Evolutionary conservation across 306 rosid genomes (phyloP).

Genomic region (Potentilla sterilis): DNA sequence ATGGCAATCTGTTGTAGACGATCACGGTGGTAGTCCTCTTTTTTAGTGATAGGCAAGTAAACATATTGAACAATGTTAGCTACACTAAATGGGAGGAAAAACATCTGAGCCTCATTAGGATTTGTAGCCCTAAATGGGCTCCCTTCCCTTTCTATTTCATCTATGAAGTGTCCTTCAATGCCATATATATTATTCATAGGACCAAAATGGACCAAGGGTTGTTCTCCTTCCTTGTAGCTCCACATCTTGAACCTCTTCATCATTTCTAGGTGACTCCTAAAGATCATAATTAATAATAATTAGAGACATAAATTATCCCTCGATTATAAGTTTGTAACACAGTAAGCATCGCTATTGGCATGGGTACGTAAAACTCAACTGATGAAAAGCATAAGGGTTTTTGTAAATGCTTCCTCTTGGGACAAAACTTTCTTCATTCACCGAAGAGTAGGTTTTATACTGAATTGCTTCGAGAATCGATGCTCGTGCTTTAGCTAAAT

Average conservation of each 20-base stretch:
- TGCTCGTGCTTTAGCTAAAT: conserved; percentile 41
- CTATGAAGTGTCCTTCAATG: conserved; percentile 57
- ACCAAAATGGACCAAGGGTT: conserved; percentile 45
- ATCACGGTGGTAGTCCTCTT: conserved; percentile 41
- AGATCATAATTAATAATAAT: background rate
- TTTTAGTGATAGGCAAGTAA: conserved; percentile 35
- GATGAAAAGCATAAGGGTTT: conserved; percentile 41
- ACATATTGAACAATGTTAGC: conserved; percentile 36
- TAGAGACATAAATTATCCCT: background rate
- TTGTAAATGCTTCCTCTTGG: conserved; percentile 57
- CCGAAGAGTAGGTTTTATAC: conserved; percentile 24
- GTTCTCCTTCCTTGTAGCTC: conserved; percentile 54
- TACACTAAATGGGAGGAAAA: conserved; percentile 47
- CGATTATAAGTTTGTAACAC: too few relatives aligned
- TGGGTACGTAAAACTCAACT: conserved; percentile 26
- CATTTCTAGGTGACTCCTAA: conserved; percentile 59
- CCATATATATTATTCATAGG: conserved; percentile 46
- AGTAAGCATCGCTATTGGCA: too few relatives aligned
- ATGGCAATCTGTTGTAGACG: conserved; percentile 41
- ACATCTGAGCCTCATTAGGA: conserved; percentile 51
- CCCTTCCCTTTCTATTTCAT: conserved; percentile 42
- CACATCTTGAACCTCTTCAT: conserved; percentile 54
- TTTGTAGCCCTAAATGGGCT: conserved; percentile 42
- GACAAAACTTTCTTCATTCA: conserved; percentile 29
- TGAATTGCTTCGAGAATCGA: conserved; percentile 38